phyloP scores from a whole-genome alignment of 768 basidiomycete genomes.

The Mycena rebaudengoi region DNA sequence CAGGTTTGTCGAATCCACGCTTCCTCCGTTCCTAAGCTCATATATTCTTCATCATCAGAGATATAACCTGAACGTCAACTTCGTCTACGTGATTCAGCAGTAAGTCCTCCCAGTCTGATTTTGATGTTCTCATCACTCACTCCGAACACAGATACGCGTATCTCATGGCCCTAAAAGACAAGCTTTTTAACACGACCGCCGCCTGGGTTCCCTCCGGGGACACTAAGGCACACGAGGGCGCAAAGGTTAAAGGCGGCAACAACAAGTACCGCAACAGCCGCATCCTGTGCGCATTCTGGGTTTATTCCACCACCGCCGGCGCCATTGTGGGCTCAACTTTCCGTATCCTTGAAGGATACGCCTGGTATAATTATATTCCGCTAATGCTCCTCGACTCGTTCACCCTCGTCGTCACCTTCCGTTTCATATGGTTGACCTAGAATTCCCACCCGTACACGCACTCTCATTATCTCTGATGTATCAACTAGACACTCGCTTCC shows the following conservation, averaged over 20 bases:
- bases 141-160: constrained; percentile 27
- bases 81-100: constrained; percentile 37
- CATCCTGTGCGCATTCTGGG: constrained; percentile 36
- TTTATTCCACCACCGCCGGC: constrained; percentile 27
- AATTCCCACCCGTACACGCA: too few species aligned
- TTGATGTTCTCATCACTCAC: too few species aligned
- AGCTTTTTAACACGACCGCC: constrained; percentile 36
- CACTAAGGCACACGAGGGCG: constrained; percentile 31
- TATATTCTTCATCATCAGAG: constrained; percentile 11
- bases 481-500: too few species aligned
- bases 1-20: not conserved
- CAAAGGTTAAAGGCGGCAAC: constrained; percentile 31
- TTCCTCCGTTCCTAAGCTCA: not conserved
- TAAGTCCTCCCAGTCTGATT: not conserved
- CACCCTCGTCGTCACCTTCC: constrained; percentile 32
- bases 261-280: constrained; percentile 41
- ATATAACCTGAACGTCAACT: constrained; percentile 36
- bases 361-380: constrained; percentile 34
- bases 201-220: constrained; percentile 38
- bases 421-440: constrained; percentile 37
- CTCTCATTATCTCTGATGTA: too few species aligned
- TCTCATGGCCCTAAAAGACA: constrained; percentile 39
- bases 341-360: constrained; percentile 31
- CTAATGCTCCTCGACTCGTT: constrained; percentile 28
- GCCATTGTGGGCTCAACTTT: constrained; percentile 29